These are phyloP conservation scores for Phenoliferia sp. DNA, from an alignment of 1,284 basidiomycete genomes.

Conservation along the genomic window DNA sequence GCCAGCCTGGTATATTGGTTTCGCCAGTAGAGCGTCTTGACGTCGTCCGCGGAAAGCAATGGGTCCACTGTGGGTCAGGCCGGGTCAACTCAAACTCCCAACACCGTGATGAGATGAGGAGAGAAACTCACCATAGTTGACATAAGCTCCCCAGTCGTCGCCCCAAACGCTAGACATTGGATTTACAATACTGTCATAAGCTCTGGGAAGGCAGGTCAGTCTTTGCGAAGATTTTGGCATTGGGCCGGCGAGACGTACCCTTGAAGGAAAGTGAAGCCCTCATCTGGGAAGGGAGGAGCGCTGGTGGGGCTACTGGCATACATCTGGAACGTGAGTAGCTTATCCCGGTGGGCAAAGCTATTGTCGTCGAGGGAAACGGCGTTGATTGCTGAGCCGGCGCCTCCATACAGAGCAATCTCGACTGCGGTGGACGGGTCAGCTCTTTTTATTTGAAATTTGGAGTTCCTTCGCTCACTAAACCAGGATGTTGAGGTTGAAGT, in stretches of 20 bases:
- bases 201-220: background rate
- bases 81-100: too few species aligned
- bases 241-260: constrained; percentile 10
- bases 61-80: constrained; percentile 18
- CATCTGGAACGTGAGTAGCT: constrained; percentile 39
- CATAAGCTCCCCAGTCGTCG: constrained; percentile 13
- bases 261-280: constrained; percentile 28
- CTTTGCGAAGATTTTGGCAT: background rate
- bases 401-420: constrained; percentile 28
- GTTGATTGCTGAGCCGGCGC: constrained; percentile 34
- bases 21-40: constrained; percentile 27
- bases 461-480: constrained; percentile 21
- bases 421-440: background rate
- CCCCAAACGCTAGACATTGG: constrained; percentile 14
- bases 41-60: constrained; percentile 6
- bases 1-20: constrained; percentile 22
- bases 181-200: constrained; percentile 22
- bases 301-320: constrained; percentile 37
- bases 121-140: constrained; percentile 28
- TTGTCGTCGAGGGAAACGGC: constrained; percentile 30
- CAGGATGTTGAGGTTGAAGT: constrained; percentile 28
- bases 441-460: too few species aligned
- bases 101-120: background rate
- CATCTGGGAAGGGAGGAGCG: constrained; percentile 28
- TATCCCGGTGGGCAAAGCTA: constrained; percentile 39